A percentile compares a stretch with the other conserved stretches of the same genome.
These are phyloP conservation scores for Herpetospermum pedunculosum DNA, from an alignment of 306 rosid genomes.

Conservation along the genomic window DNA sequence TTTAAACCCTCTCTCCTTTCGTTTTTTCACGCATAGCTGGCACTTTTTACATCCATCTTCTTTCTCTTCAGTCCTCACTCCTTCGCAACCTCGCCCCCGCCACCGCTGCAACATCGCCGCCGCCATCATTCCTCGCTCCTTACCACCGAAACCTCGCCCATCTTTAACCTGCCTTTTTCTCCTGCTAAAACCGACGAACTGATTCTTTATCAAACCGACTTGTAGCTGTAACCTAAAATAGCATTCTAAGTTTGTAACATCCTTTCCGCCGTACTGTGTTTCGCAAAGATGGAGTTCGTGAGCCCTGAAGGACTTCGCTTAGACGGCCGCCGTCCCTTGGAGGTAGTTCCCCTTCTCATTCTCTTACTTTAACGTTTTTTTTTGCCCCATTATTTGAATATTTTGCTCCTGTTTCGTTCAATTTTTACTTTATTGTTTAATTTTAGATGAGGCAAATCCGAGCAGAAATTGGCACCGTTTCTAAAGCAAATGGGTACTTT, in stretches of 20 bases:
- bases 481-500: constrained; percentile 69
- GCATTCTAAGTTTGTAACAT: not conserved
- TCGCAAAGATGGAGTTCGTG: constrained; percentile 55
- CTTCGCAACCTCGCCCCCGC: not conserved
- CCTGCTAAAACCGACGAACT: no score
- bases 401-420: not conserved
- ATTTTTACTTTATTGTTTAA: not conserved
- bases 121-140: not conserved
- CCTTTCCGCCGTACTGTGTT: not conserved
- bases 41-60: no score
- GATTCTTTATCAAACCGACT: not conserved
- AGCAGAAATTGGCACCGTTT: constrained; percentile 77
- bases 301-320: constrained; percentile 92
- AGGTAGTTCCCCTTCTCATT: constrained; percentile 14
- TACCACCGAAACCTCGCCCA: not conserved
- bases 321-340: constrained; percentile 75
- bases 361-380: not conserved
- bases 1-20: no score
- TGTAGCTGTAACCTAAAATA: not conserved
- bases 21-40: no score
- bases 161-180: no score
- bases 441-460: constrained; percentile 82
- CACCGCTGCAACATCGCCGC: no score
- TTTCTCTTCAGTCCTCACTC: not conserved
- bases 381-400: not conserved